phyloP scores from a whole-genome alignment of 2,329 filamentous ascomycete species.

The Albophoma yamanashiensis region DNA sequence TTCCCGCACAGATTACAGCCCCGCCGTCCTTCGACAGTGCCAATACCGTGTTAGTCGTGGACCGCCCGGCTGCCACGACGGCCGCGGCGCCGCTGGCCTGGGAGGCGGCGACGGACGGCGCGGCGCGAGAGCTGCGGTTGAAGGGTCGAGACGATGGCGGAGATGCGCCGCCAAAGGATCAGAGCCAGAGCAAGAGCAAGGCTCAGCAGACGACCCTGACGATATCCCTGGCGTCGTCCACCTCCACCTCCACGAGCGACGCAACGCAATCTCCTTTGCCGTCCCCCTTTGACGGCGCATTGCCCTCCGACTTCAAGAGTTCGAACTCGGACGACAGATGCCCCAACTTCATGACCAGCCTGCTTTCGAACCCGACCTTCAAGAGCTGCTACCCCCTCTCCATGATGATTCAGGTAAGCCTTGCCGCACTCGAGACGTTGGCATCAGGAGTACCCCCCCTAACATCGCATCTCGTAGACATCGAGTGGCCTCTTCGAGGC shows the following conservation, averaged over 20 bases:
- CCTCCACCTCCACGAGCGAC: neutral
- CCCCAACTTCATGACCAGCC: slow-evolving; percentile 54
- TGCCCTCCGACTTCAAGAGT: slow-evolving; percentile 51
- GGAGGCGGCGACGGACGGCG: neutral
- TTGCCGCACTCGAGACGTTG: neutral
- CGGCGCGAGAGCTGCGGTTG: neutral
- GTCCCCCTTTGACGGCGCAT: slow-evolving; percentile 54
- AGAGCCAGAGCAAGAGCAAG: neutral
- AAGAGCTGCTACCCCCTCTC: slow-evolving; percentile 73
- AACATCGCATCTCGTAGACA: slow-evolving; percentile 39
- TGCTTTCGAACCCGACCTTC: slow-evolving; percentile 58
- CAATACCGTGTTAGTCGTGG: neutral
- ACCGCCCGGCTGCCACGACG: neutral
- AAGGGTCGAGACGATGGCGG: neutral
- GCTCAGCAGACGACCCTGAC: neutral
- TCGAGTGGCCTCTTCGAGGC: slow-evolving; percentile 78
- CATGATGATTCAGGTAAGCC: slow-evolving; percentile 63
- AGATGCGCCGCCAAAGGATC: neutral
- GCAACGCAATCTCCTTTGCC: slow-evolving; percentile 33
- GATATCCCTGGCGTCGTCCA: neutral
- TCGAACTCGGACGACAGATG: slow-evolving; percentile 40
- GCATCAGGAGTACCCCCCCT: neutral
- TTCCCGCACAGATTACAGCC: slow-evolving; percentile 2
- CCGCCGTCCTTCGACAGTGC: neutral
- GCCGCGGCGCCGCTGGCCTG: neutral